Evolutionary conservation across 1,139 yeast species (phyloP), one percentile per base, ranked within the genome.

Genomic region (Saccharomyces hybrid): DNA sequence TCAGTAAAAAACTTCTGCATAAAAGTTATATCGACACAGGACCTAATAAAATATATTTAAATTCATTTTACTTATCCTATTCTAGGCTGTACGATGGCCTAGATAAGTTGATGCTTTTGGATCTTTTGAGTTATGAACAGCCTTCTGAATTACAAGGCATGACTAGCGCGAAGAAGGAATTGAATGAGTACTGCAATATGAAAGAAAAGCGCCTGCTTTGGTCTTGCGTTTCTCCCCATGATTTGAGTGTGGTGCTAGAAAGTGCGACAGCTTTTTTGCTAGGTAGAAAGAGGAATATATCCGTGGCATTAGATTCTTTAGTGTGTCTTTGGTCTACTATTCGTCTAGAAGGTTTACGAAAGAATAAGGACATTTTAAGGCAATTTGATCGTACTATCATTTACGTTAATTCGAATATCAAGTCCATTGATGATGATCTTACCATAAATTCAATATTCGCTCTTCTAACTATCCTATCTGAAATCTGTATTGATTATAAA

Each of bases 361-460:
- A 53, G 14, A 56, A 49, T 38, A 56, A 52, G 26, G 50, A 47
- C 3, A 54, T 56, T 13, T 27, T 48, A 14, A 49, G 32, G 3
- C 52, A 61, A 5, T 48, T 61, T 16, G 68, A 65, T 56, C 55
- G 53, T 41, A 56, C 62, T 8, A 52, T 63, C 38, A 20, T 56
- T 9, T 57, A 59, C 49, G 30, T 62, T 4, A 64, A 64, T 50
- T 27, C 56, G 2, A 52, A 57, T 26, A 44, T 61, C 27, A 48
- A 34, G n/a, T n/a, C 27, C 11, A 30, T 54, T 25, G 50, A 48
- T 5, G 44, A 34, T 6, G 47, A 32, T 5, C 27, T 44, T 6
- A 32, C 27, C 14, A 50, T 48, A 5, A 28, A 38, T 11, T 38
- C 42, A 38, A 7, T 30, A 48, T 47, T 52, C 7, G 42, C 49